phyloP scores from a whole-genome alignment of 768 basidiomycete species.

The Lactarius indigo region DNA sequence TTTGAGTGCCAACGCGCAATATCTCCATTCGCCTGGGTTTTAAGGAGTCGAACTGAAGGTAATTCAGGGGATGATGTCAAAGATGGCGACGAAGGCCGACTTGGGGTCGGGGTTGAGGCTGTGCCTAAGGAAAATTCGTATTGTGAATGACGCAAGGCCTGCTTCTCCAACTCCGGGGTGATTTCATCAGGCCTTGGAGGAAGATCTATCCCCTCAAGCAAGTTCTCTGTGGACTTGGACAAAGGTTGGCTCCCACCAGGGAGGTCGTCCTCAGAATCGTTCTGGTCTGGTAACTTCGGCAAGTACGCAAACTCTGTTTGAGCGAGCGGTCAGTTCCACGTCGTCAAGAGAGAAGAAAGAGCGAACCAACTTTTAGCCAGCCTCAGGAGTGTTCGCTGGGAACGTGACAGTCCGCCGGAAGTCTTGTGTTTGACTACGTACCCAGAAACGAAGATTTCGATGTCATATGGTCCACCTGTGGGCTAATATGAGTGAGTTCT shows the following conservation, averaged over 20 bases:
- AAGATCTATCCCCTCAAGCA: slow-evolving; percentile 44
- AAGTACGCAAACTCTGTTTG: slow-evolving; percentile 21
- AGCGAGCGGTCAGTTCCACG: background rate
- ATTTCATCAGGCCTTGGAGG: slow-evolving; percentile 60
- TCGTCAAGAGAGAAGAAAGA: background rate
- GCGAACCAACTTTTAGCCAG: slow-evolving; percentile 64
- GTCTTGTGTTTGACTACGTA: slow-evolving; percentile 62
- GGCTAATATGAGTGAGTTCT: slow-evolving; percentile 17
- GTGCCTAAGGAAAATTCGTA: slow-evolving; percentile 13
- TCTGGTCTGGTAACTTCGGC: slow-evolving; percentile 31
- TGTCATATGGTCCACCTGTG: slow-evolving; percentile 54
- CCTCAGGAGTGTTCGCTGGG: slow-evolving; percentile 71
- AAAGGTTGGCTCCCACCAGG: slow-evolving; percentile 24
- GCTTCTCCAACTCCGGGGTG: slow-evolving; percentile 53
- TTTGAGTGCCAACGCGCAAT: slow-evolving; percentile 65
- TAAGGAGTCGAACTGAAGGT: background rate
- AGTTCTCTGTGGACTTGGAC: slow-evolving; percentile 45
- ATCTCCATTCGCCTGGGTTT: slow-evolving; percentile 23
- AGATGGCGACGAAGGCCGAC: slow-evolving; percentile 9
- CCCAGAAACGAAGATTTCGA: slow-evolving; percentile 75
- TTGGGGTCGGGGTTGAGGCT: slow-evolving; percentile 15
- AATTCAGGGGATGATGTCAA: slow-evolving; percentile 11
- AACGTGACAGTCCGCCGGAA: slow-evolving; percentile 60
- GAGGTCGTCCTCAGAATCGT: slow-evolving; percentile 30
- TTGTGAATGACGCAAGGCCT: slow-evolving; percentile 37